Conservation (phyloP, 768 basidiomycete species). For the Ramaria sp. region DNA sequence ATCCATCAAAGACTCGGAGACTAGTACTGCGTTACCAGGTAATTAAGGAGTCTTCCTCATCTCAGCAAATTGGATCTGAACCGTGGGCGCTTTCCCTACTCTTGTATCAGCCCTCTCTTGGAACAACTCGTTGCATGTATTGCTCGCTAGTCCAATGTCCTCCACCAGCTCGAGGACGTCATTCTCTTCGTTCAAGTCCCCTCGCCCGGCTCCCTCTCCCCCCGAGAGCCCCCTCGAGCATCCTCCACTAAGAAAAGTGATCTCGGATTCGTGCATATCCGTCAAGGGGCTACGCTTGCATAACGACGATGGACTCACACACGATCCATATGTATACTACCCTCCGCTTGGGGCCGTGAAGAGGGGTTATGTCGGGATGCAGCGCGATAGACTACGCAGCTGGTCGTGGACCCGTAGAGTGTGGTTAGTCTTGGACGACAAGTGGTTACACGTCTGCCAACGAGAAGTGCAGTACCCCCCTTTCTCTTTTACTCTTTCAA, state of each 20-base stretch:
- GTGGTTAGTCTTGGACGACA: background rate
- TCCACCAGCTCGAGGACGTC: background rate
- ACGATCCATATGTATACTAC: background rate
- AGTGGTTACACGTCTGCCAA: background rate
- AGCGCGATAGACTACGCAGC: constrained; percentile 4
- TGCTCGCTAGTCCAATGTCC: background rate
- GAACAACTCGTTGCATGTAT: background rate
- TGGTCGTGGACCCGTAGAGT: constrained; percentile 1
- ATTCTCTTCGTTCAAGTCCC: constrained; percentile 2
- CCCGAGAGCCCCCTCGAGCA: background rate
- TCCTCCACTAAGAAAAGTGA: background rate
- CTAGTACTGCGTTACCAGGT: no score
- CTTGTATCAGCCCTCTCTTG: background rate
- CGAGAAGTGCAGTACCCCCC: background rate
- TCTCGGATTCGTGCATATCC: background rate
- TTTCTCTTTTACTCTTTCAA: no score
- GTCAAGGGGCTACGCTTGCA: background rate
- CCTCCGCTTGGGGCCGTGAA: background rate
- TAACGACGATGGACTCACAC: background rate
- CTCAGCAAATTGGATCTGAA: no score
- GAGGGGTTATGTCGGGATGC: constrained; percentile 1
- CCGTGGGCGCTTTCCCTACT: no score
- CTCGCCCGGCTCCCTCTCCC: constrained; percentile 3
- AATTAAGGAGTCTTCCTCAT: no score
- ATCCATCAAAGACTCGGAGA: no score